phyloP scores from a whole-genome alignment of 1,139 yeast species.

The Saccharomyces pastorianus region DNA sequence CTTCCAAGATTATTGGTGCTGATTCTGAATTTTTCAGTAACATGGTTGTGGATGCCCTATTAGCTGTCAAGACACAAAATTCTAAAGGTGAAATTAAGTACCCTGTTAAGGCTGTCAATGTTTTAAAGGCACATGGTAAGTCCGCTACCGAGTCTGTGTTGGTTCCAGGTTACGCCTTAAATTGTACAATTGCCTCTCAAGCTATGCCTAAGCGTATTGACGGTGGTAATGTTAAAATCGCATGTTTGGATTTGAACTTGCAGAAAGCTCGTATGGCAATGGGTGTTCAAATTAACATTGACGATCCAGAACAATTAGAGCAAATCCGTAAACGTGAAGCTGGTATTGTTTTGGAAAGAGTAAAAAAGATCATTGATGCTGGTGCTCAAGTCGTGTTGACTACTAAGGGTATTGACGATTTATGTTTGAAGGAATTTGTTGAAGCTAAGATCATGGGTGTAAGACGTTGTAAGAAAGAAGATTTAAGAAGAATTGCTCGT shows the following conservation, averaged over 20 bases:
- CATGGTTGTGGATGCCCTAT: conserved; percentile 91
- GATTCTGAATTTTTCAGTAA: conserved; percentile 85
- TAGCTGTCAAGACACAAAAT: conserved; percentile 89
- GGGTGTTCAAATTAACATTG: conserved; percentile 96
- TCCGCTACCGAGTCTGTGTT: conserved; percentile 79
- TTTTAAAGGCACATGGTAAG: conserved; percentile 94
- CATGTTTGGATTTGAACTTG: conserved; percentile 86
- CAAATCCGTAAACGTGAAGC: conserved; percentile 91
- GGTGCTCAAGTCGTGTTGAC: conserved; percentile 97
- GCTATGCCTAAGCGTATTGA: conserved; percentile 87
- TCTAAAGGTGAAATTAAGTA: conserved; percentile 82
- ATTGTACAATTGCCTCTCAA: conserved; percentile 96
- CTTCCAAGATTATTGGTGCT: conserved; percentile 92
- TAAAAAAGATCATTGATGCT: conserved; percentile 74
- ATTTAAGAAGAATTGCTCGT: conserved; percentile 89
- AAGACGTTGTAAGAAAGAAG: conserved; percentile 95
- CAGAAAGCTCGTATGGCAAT: conserved; percentile 97
- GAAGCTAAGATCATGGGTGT: conserved; percentile 97
- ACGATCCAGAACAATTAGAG: conserved; percentile 95
- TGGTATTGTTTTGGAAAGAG: conserved; percentile 83
- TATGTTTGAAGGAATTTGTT: conserved; percentile 89
- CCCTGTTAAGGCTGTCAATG: conserved; percentile 96
- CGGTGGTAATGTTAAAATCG: conserved; percentile 51
- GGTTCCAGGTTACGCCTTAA: conserved; percentile 90
- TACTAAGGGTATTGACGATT: conserved; percentile 96